These are phyloP conservation scores for Salisapilia sapeloensis DNA, from an alignment of 352 stramenopile genomes.

Conservation along the genomic window DNA sequence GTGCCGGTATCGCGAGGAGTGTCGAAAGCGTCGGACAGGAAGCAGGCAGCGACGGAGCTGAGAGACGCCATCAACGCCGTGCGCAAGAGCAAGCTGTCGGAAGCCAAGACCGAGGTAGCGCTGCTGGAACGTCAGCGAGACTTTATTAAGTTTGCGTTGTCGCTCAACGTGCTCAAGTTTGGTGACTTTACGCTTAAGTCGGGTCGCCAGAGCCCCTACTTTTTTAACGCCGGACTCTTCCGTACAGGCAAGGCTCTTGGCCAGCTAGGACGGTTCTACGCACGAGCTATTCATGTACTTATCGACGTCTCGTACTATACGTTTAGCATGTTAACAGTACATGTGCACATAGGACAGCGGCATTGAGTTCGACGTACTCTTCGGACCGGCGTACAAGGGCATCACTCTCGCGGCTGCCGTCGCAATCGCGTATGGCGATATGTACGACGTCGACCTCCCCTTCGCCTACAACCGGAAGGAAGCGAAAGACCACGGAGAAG, in stretches of 20 bases:
- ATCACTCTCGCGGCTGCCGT: constrained; percentile 95
- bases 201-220: constrained; percentile 95
- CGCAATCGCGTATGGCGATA: constrained; percentile 82
- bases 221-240: constrained; percentile 99
- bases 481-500: constrained; percentile 98
- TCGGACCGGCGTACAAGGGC: constrained; percentile 99
- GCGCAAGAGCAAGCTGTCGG: constrained; percentile 27
- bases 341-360: constrained; percentile 47
- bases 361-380: constrained; percentile 96
- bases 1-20: constrained; percentile 96
- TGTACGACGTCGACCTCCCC: constrained; percentile 85
- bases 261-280: constrained; percentile 90
- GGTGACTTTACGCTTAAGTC: constrained; percentile 97
- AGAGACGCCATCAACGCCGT: constrained; percentile 90
- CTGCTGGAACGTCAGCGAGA: constrained; percentile 57
- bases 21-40: constrained; percentile 81
- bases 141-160: constrained; percentile 95
- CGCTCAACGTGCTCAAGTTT: constrained; percentile 94
- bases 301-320: not conserved
- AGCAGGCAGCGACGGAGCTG: constrained; percentile 78
- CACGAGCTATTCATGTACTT: constrained; percentile 82
- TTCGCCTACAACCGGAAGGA: constrained; percentile 99
- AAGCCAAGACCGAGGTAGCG: constrained; percentile 1
- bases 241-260: constrained; percentile 85
- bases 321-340: too few relatives aligned